phyloP scores from a whole-genome alignment of 495 filamentous ascomycete genomes.

The Lophiotrema nucula region DNA sequence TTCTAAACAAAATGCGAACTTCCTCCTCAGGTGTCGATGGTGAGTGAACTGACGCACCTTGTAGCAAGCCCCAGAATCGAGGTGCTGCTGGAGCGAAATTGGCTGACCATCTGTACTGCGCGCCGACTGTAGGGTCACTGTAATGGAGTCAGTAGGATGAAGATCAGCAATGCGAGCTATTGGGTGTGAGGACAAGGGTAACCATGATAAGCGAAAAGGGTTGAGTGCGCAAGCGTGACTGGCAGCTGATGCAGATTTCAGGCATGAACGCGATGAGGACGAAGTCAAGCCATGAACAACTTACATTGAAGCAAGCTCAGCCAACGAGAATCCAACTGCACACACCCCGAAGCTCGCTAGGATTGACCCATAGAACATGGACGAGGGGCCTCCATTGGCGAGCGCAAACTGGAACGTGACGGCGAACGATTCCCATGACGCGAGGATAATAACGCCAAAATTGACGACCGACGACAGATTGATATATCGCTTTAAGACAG shows the following conservation, averaged over 20 bases:
- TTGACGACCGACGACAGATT: constrained; percentile 19
- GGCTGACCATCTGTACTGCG: constrained; percentile 29
- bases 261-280: neutral
- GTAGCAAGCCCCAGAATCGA: constrained; percentile 35
- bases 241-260: neutral
- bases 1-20: no score
- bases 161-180: no score
- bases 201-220: no score
- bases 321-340: constrained; percentile 35
- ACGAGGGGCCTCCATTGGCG: constrained; percentile 41
- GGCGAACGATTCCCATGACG: constrained; percentile 35
- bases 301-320: constrained; percentile 43
- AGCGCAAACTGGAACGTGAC: constrained; percentile 33
- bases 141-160: no score
- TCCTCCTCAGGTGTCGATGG: no score
- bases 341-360: constrained; percentile 30
- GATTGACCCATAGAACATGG: constrained; percentile 39
- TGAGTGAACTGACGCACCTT: no score
- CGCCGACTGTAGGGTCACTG: constrained; percentile 30
- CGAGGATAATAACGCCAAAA: constrained; percentile 29
- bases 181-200: no score
- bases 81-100: constrained; percentile 43
- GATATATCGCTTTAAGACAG: constrained; percentile 25
- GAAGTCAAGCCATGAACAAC: neutral
- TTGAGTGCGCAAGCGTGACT: no score